Percentiles rank a stretch among this genome's conserved stretches.
phyloP scores from a whole-genome alignment of 2,329 filamentous ascomycete genomes.

The Elsinoe ampelina region DNA sequence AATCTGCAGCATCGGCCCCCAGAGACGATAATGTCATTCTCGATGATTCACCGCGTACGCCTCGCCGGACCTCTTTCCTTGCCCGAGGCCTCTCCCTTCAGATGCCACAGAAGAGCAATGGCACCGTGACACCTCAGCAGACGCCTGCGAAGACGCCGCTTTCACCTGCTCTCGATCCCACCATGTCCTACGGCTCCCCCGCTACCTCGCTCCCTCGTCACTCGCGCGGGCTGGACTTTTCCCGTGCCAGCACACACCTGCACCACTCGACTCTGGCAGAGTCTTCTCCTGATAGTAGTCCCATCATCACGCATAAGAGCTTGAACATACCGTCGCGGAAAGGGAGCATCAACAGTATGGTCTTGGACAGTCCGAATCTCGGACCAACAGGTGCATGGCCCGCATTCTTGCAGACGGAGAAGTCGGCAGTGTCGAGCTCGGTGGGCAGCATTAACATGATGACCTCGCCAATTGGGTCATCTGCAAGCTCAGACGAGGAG shows the following conservation, averaged over 20 bases:
- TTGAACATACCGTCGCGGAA: constrained; percentile 51
- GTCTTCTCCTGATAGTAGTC: constrained; percentile 82
- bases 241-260: constrained; percentile 81
- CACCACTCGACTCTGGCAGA: constrained; percentile 93
- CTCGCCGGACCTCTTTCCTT: constrained; percentile 57
- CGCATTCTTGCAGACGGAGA: constrained; percentile 43
- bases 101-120: constrained; percentile 49
- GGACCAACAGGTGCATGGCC: constrained; percentile 28
- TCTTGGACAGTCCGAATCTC: constrained; percentile 56
- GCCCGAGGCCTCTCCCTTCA: constrained; percentile 60
- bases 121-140: constrained; percentile 36
- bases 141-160: constrained; percentile 52
- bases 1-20: constrained; percentile 25
- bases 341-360: constrained; percentile 30
- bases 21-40: constrained; percentile 39
- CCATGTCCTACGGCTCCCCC: constrained; percentile 77
- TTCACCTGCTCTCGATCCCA: constrained; percentile 77
- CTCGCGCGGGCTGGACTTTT: constrained; percentile 86
- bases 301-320: constrained; percentile 64
- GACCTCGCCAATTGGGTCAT: constrained; percentile 68
- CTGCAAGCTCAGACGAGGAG: constrained; percentile 49
- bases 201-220: constrained; percentile 80
- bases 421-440: constrained; percentile 67
- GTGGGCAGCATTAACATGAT: constrained; percentile 71
- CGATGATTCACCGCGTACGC: constrained; percentile 44